Evolutionary conservation across 306 rosid species (phyloP).

Genomic region (Vicia sativa): DNA sequence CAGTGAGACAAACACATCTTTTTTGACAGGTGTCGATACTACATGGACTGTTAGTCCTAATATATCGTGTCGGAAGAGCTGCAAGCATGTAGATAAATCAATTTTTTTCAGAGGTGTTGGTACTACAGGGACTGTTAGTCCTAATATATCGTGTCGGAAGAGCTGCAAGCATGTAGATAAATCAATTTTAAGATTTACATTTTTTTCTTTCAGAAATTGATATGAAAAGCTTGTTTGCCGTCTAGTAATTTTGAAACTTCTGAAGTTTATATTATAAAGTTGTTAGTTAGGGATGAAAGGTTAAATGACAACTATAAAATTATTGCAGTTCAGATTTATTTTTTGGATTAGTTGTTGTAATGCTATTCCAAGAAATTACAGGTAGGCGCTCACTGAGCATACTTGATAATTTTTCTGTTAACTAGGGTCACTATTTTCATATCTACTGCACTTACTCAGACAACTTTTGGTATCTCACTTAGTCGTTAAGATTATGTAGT

Average conservation of each 20-base stretch:
- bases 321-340: constrained; percentile 19
- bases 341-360: not conserved
- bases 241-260: constrained; percentile 2
- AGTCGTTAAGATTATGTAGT: not conserved
- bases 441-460: constrained; percentile 9
- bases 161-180: constrained; percentile 17
- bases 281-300: constrained; percentile 9
- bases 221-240: constrained; percentile 12
- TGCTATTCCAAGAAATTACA: constrained; percentile 26
- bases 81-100: constrained; percentile 20
- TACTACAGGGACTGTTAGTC: not conserved
- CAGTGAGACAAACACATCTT: no score
- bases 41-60: not conserved
- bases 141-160: constrained; percentile 4
- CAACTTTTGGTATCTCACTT: constrained; percentile 2
- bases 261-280: constrained; percentile 15
- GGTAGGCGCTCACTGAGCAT: constrained; percentile 12
- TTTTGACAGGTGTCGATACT: no score
- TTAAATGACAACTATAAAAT: constrained; percentile 5
- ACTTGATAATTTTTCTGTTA: not conserved
- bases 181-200: constrained; percentile 27
- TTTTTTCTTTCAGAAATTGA: constrained; percentile 1
- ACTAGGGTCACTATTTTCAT: constrained; percentile 1
- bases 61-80: constrained; percentile 10
- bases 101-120: no score